phyloP scores from a whole-genome alignment of 2,329 filamentous ascomycete species.

The Verticillium nubilum region DNA sequence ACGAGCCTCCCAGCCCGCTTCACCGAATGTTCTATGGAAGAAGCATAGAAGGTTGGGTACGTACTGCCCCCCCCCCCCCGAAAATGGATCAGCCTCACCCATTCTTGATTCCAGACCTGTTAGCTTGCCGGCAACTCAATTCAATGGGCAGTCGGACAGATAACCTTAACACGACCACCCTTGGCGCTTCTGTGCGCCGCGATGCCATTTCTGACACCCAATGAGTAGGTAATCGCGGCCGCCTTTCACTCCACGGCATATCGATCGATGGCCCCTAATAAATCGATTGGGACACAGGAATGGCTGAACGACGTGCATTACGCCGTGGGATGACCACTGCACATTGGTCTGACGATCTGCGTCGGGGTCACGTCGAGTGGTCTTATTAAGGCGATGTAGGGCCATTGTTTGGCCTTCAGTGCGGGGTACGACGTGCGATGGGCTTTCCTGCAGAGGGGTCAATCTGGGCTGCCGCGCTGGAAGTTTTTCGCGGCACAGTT shows the following conservation, averaged over 20 bases:
- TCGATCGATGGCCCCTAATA: neutral
- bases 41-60: neutral
- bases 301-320: neutral
- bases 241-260: neutral
- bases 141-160: conserved; percentile 1
- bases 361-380: neutral
- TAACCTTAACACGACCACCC: conserved; percentile 1
- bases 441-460: neutral
- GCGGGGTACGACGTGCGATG: neutral
- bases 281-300: neutral
- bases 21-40: conserved; percentile 3
- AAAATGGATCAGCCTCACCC: neutral
- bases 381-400: neutral
- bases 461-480: neutral
- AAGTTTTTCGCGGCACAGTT: neutral
- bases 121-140: conserved; percentile 3
- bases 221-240: neutral
- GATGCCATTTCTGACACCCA: neutral
- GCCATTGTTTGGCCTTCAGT: neutral
- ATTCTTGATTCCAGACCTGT: neutral
- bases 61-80: neutral
- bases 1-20: neutral
- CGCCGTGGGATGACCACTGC: neutral
- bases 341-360: neutral
- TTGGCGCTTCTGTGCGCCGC: neutral